Evolutionary conservation across 2,329 filamentous ascomycete species (phyloP).

Genomic region (Talaromyces sp.): DNA sequence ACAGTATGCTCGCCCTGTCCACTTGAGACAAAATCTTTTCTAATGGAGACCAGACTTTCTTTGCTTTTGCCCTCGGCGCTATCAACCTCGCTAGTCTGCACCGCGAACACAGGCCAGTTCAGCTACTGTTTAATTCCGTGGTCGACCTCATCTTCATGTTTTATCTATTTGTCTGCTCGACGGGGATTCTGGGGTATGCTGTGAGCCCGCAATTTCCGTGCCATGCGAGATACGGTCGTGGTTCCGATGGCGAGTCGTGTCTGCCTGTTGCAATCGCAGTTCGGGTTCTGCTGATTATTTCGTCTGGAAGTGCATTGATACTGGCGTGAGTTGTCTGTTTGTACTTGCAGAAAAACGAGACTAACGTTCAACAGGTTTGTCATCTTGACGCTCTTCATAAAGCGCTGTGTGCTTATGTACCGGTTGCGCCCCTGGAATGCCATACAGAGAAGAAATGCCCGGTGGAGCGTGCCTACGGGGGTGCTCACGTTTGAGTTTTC

Average conservation of each 20-base stretch:
- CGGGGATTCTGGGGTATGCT: not conserved
- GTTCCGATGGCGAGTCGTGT: not conserved
- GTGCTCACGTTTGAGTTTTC: not conserved
- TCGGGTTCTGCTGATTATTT: not conserved
- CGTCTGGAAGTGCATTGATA: not conserved
- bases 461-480: not conserved
- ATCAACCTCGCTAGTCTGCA: not conserved
- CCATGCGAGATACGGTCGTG: not conserved
- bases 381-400: not conserved
- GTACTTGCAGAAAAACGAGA: too few relatives aligned
- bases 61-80: not conserved
- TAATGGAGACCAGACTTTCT: not conserved
- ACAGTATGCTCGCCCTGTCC: not conserved
- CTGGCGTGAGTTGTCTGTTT: not conserved
- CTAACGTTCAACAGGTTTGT: not conserved
- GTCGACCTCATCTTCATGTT: not conserved
- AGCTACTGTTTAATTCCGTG: not conserved
- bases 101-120: not conserved
- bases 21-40: not conserved
- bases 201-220: not conserved
- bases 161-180: not conserved
- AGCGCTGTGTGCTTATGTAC: not conserved
- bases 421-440: not conserved
- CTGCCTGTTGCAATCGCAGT: not conserved
- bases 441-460: not conserved